Conservation (phyloP, 306 rosid species). For the Trichosanthes cucumerina region DNA sequence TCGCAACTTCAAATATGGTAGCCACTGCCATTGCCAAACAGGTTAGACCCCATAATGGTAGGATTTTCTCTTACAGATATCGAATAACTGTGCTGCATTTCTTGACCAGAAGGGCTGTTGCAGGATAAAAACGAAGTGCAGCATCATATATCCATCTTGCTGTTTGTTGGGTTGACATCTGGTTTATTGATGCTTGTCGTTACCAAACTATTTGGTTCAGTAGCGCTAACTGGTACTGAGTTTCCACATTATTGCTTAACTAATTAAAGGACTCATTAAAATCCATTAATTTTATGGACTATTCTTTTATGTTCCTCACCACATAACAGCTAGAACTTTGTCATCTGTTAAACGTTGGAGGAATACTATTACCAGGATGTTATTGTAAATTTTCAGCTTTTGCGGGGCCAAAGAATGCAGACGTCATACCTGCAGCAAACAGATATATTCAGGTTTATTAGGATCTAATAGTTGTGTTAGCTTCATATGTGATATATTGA, state of each 20-base stretch:
- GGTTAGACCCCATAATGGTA: slow-evolving; percentile 27
- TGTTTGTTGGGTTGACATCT: slow-evolving; percentile 68
- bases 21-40: slow-evolving; percentile 72
- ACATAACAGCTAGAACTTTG: slow-evolving; percentile 10
- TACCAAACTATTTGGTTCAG: slow-evolving; percentile 57
- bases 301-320: not conserved
- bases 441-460: slow-evolving; percentile 64
- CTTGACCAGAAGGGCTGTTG: slow-evolving; percentile 10
- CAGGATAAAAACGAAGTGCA: slow-evolving; percentile 81
- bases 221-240: slow-evolving; percentile 59
- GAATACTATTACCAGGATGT: slow-evolving; percentile 21
- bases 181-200: slow-evolving; percentile 68
- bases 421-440: slow-evolving; percentile 74
- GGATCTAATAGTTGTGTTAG: no score
- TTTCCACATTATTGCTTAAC: not conserved
- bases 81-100: not conserved
- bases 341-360: slow-evolving; percentile 14
- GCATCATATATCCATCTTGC: slow-evolving; percentile 60
- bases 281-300: not conserved
- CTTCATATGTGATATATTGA: not conserved
- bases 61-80: not conserved
- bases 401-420: slow-evolving; percentile 52
- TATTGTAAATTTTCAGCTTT: slow-evolving; percentile 50
- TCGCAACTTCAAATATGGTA: slow-evolving; percentile 91
- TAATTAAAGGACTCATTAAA: not conserved